These are phyloP conservation scores for Sphaerobolus stellatus DNA, from an alignment of 1,284 basidiomycete genomes.

Conservation along the genomic window DNA sequence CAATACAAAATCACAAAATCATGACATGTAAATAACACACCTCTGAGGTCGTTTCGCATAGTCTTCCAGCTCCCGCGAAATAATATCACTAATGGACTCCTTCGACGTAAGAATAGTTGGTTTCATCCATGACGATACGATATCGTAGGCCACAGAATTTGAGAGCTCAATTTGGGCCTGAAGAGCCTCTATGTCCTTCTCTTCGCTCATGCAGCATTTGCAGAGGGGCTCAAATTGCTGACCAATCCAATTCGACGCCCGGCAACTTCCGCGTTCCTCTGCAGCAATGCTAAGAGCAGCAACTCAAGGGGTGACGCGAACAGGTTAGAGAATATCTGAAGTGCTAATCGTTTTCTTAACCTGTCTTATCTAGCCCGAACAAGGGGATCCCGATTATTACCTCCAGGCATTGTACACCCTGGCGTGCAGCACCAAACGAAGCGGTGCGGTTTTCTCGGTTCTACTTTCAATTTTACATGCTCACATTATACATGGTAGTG, in stretches of 20 bases:
- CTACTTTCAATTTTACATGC: neutral
- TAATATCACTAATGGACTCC: neutral
- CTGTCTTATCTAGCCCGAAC: neutral
- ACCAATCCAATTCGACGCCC: neutral
- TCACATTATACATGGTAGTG: conserved; percentile 29
- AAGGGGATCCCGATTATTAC: neutral
- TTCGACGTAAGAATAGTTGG: neutral
- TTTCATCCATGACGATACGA: conserved; percentile 13
- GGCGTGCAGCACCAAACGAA: conserved; percentile 1
- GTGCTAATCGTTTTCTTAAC: neutral
- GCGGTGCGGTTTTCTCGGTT: neutral
- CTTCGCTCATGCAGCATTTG: neutral
- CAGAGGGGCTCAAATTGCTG: neutral
- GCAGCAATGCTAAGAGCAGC: conserved; percentile 6
- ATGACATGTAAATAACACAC: neutral
- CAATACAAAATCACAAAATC: neutral
- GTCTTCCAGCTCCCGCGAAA: conserved; percentile 10
- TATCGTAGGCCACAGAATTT: conserved; percentile 11
- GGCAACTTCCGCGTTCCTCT: neutral
- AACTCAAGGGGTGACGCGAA: neutral
- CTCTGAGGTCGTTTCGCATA: conserved; percentile 6
- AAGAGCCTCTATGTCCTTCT: conserved; percentile 9
- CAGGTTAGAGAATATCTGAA: neutral
- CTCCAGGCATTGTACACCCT: neutral
- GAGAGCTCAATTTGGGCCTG: conserved; percentile 13